Evolutionary conservation across 1,284 basidiomycete species (phyloP), one percentile per base, ranked within the genome.

Genomic region (Sanghuangporus baumii): DNA sequence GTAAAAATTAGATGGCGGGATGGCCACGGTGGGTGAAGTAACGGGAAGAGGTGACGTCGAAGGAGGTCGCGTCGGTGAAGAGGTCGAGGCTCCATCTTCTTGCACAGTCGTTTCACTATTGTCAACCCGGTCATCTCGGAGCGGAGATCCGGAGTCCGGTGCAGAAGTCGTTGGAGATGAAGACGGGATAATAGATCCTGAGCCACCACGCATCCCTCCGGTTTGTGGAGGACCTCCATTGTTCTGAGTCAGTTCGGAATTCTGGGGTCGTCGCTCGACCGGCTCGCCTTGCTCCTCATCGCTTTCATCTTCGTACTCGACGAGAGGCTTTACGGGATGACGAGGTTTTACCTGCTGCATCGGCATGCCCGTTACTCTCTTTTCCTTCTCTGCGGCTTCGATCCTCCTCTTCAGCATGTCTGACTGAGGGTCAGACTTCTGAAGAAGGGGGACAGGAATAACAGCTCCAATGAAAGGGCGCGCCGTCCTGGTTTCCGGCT

Each of bases 391-490:
- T 23, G 74, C 71, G 26, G 79, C 79, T n/a, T 79, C 76, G 51
- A 90, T 90, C 73, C 84, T 89, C 69, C 77, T 79, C 72, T 85
- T 86, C 58, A 90, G 69, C 20, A 74, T 69, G 40, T 76, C 74
- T 5, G 87, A 84, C 71, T 88, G 87, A 12, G 86, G 88, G 68
- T 90, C 86, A 6, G 68, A 64, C 65, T 69, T 48, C 4, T 64
- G 54, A 26, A 71, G 67, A 9, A 64, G 26, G 14, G 78, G 73
- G 1, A 81, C 77, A 37, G 89, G 88, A 40, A 87, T 75, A 40
- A 81, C 70, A 18, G 88, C 88, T 1, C 87, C 87, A 66, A 89
- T 87, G 68, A 89, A 87, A 3, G 80, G 78, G 41, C 70, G 72
- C 6, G 76, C 70, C 26, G 81, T 75, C 71, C 81, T 70, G 59